Percentiles rank a stretch among this genome's conserved stretches.
phyloP scores from a whole-genome alignment of 169 alveolate genomes.

The Pseudocohnilembus persalinus region DNA sequence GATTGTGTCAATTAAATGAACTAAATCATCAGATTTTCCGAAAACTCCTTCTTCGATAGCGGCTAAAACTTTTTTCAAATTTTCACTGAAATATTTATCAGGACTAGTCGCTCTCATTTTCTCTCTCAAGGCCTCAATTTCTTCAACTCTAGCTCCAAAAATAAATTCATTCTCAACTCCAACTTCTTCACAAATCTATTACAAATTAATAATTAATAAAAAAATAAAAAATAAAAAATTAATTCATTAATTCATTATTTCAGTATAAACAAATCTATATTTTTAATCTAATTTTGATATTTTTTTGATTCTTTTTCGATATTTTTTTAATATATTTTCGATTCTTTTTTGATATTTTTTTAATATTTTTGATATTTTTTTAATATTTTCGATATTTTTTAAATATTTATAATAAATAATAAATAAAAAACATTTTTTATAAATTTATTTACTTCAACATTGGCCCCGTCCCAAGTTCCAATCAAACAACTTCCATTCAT shows the following conservation, averaged over 20 bases:
- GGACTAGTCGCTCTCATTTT: constrained; percentile 80
- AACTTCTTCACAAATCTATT: constrained; percentile 90
- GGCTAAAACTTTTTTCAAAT: constrained; percentile 87
- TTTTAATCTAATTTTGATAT: too few relatives aligned
- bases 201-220: neutral
- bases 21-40: constrained; percentile 72
- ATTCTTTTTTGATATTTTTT: too few relatives aligned
- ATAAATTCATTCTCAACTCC: constrained; percentile 92
- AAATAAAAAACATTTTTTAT: too few relatives aligned
- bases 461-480: constrained; percentile 97
- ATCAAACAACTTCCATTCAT: constrained; percentile 94
- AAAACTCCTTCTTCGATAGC: constrained; percentile 72
- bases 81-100: constrained; percentile 58
- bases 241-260: too few relatives aligned
- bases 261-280: too few relatives aligned
- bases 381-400: too few relatives aligned
- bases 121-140: constrained; percentile 80
- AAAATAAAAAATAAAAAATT: too few relatives aligned
- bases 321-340: too few relatives aligned
- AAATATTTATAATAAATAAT: too few relatives aligned
- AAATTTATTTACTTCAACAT: constrained; percentile 75
- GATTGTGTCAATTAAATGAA: constrained; percentile 56
- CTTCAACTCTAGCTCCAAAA: constrained; percentile 90
- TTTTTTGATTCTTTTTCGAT: too few relatives aligned
- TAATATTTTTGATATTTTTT: too few relatives aligned